phyloP scores from a whole-genome alignment of 1,284 basidiomycete species.

The Bondarzewia mesenterica region DNA sequence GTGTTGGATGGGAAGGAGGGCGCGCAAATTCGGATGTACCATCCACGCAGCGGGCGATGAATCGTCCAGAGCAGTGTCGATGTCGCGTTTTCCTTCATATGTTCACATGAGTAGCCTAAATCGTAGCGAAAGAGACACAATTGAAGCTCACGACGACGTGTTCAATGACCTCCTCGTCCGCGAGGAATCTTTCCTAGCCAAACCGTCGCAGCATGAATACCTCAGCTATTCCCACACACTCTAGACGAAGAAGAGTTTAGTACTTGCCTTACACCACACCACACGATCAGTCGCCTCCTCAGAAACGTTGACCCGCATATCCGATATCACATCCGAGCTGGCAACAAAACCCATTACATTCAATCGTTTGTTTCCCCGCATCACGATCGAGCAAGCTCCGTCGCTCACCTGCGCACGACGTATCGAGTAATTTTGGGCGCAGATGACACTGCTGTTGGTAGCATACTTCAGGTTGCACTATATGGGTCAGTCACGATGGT shows the following conservation, averaged over 20 bases:
- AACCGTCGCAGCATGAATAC: neutral
- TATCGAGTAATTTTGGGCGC: constrained; percentile 3
- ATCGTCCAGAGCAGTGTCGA: constrained; percentile 62
- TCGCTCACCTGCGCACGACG: constrained; percentile 8
- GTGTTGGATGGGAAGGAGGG: constrained; percentile 56
- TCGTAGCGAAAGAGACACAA: neutral
- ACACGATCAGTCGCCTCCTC: constrained; percentile 51
- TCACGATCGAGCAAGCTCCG: neutral
- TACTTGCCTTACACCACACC: constrained; percentile 66
- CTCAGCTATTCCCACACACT: neutral
- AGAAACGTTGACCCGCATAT: constrained; percentile 57
- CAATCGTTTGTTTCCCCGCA: neutral
- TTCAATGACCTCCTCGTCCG: constrained; percentile 67
- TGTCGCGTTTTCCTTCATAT: constrained; percentile 51
- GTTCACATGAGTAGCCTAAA: neutral
- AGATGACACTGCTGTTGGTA: neutral
- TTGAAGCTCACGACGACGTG: constrained; percentile 50
- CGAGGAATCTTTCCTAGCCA: constrained; percentile 60
- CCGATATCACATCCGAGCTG: constrained; percentile 70
- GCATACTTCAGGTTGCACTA: no score
- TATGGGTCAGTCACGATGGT: no score
- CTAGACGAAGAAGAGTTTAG: no score
- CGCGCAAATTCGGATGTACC: constrained; percentile 69
- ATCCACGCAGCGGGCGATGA: constrained; percentile 67
- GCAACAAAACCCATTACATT: no score